These are phyloP conservation scores for Strobilomyces echinocephalus DNA, from an alignment of 768 basidiomycete genomes.

Conservation along the genomic window DNA sequence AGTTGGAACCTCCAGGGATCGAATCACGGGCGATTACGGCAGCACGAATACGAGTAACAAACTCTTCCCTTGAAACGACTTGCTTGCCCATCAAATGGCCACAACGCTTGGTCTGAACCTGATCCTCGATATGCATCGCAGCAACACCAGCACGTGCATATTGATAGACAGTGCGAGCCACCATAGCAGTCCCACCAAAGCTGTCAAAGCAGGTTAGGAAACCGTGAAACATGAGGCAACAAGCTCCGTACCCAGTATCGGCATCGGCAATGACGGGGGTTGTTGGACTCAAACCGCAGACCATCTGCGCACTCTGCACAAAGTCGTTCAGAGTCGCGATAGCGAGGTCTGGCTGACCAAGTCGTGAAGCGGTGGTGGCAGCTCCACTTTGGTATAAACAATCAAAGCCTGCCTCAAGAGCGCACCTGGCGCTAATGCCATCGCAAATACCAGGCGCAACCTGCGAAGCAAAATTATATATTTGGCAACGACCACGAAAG, in stretches of 20 bases:
- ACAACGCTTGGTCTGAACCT: conserved; percentile 77
- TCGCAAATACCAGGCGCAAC: conserved; percentile 77
- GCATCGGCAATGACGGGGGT: conserved; percentile 76
- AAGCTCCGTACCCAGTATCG: conserved; percentile 57
- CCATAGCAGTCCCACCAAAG: conserved; percentile 72
- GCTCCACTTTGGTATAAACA: conserved; percentile 80
- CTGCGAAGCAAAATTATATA: conserved; percentile 29
- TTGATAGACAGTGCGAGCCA: conserved; percentile 70
- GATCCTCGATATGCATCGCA: conserved; percentile 75
- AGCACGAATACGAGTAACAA: conserved; percentile 68
- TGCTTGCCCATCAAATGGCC: conserved; percentile 79
- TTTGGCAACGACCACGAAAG: neutral
- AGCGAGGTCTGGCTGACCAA: conserved; percentile 75
- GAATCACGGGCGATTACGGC: conserved; percentile 74
- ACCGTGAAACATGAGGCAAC: neutral
- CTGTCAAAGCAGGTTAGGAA: conserved; percentile 23
- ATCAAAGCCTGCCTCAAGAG: conserved; percentile 72
- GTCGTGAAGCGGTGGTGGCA: conserved; percentile 73
- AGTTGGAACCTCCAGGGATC: conserved; percentile 71
- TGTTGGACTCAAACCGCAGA: conserved; percentile 58
- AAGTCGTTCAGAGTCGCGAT: conserved; percentile 78
- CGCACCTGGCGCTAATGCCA: conserved; percentile 75
- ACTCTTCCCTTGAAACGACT: conserved; percentile 75
- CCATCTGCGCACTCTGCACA: conserved; percentile 66
- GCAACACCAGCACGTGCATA: conserved; percentile 69